phyloP scores from a whole-genome alignment of 2,329 filamentous ascomycete species.

The Beauveria pseudobassiana region DNA sequence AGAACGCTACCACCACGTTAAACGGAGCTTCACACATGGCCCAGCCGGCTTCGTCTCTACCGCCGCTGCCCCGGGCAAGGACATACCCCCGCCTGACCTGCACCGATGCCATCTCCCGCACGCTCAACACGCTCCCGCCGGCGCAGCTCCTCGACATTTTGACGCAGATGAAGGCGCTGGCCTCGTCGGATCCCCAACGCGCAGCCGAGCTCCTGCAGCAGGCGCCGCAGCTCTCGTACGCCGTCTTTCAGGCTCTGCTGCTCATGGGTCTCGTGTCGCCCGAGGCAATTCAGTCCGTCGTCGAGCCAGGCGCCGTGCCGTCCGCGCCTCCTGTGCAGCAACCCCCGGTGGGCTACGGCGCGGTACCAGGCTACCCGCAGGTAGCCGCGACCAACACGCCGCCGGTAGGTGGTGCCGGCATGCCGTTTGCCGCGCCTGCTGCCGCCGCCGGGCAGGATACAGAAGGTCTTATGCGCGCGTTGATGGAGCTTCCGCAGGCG shows the following conservation, averaged over 20 bases:
- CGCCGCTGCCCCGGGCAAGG: constrained; percentile 79
- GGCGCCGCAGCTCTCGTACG: constrained; percentile 88
- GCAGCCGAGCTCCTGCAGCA: constrained; percentile 80
- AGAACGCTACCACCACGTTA: constrained; percentile 20
- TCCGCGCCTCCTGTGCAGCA: constrained; percentile 32
- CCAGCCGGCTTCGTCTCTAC: constrained; percentile 47
- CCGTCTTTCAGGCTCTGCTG: constrained; percentile 88
- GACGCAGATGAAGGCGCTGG: constrained; percentile 86
- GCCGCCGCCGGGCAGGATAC: constrained; percentile 45
- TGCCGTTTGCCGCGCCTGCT: constrained; percentile 39
- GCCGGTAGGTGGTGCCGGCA: constrained; percentile 33
- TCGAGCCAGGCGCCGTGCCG: constrained; percentile 49
- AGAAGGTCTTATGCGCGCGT: constrained; percentile 69
- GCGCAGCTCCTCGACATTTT: constrained; percentile 89
- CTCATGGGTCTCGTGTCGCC: constrained; percentile 90
- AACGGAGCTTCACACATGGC: constrained; percentile 24
- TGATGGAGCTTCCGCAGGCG: constrained; percentile 71
- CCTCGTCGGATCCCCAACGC: constrained; percentile 71
- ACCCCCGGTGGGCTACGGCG: constrained; percentile 17
- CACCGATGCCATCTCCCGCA: constrained; percentile 86
- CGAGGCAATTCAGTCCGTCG: constrained; percentile 70
- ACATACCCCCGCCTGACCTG: constrained; percentile 77
- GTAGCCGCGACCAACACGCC: constrained; percentile 38
- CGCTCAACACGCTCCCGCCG: constrained; percentile 77
- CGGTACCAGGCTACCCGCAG: constrained; percentile 25